Evolutionary conservation across 441 rosid genomes (phyloP).

Genomic region (Dalechampia spathulata): DNA sequence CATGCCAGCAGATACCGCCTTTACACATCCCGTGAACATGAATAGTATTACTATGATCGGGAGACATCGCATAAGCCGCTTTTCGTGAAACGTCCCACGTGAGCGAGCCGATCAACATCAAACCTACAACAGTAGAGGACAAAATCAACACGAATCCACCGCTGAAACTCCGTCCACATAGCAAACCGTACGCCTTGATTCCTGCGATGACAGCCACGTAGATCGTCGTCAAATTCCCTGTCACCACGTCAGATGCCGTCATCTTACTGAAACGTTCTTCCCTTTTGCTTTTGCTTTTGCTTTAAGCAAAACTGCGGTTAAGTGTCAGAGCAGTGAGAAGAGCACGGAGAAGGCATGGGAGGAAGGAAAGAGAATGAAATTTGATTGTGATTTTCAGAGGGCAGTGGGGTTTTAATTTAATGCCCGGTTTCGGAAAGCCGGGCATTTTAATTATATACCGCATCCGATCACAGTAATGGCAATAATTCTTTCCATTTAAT

Average conservation of each 20-base stretch:
- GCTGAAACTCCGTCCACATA: conserved; percentile 57
- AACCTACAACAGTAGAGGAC: conserved; percentile 59
- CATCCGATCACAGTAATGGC: too few species aligned
- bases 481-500: too few species aligned
- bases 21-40: conserved; percentile 52
- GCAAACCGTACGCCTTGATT: conserved; percentile 56
- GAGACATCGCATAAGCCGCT: conserved; percentile 48
- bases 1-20: conserved; percentile 99
- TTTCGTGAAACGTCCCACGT: conserved; percentile 89
- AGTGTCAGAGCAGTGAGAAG: background rate
- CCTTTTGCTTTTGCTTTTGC: background rate
- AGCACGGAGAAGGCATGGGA: background rate
- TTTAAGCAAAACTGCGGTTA: background rate
- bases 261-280: too few species aligned
- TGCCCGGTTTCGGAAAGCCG: conserved; percentile 17
- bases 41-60: conserved; percentile 32
- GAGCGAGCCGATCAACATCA: conserved; percentile 57
- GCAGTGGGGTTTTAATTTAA: background rate
- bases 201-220: conserved; percentile 73
- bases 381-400: too few species aligned
- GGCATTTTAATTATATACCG: background rate
- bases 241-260: conserved; percentile 86
- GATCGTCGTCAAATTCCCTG: conserved; percentile 72
- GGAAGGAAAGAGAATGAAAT: too few species aligned
- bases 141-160: conserved; percentile 59